A percentile compares a stretch with the other conserved stretches of the same genome.
phyloP scores from a whole-genome alignment of 1,139 yeast species.

The Yamadazyma songkhlaensis region DNA sequence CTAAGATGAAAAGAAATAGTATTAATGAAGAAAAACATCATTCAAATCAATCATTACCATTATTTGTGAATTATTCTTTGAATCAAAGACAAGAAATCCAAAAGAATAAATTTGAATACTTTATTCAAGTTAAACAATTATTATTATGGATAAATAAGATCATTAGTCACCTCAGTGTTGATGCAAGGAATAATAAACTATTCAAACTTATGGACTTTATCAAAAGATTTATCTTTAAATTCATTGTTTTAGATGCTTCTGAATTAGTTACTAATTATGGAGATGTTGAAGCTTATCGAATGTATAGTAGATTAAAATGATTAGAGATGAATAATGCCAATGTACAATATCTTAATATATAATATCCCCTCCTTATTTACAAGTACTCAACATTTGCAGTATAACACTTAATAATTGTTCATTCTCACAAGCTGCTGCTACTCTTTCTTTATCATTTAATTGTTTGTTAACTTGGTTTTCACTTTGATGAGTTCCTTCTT shows the following conservation, averaged over 20 bases:
- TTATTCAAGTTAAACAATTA: conserved; percentile 24
- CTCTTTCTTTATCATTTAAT: conserved; percentile 94
- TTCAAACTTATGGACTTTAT: conserved; percentile 36
- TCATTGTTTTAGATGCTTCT: conserved; percentile 37
- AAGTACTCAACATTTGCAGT: conserved; percentile 86
- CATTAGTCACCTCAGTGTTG: conserved; percentile 10
- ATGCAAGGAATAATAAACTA: conserved; percentile 17
- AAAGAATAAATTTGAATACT: conserved; percentile 36
- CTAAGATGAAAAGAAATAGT: conserved; percentile 11
- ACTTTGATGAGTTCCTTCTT: conserved; percentile 93
- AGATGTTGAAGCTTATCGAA: conserved; percentile 21
- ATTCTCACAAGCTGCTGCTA: conserved; percentile 98
- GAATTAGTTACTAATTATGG: conserved; percentile 39
- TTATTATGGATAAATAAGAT: conserved; percentile 18
- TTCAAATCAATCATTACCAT: conserved; percentile 9
- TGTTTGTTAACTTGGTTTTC: conserved; percentile 96
- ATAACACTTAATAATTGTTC: conserved; percentile 86
- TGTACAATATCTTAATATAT: conserved; percentile 8
- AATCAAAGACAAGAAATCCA: conserved; percentile 33
- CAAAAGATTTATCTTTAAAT: conserved; percentile 33
- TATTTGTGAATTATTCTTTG: conserved; percentile 13
- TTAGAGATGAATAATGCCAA: conserved; percentile 8
- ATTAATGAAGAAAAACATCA: conserved; percentile 11
- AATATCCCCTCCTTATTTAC: conserved; percentile 33
- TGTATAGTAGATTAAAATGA: conserved; percentile 13